Base-by-base conservation (phyloP, 1,139 yeast genomes). In the Kodamaea anthophila region DNA sequence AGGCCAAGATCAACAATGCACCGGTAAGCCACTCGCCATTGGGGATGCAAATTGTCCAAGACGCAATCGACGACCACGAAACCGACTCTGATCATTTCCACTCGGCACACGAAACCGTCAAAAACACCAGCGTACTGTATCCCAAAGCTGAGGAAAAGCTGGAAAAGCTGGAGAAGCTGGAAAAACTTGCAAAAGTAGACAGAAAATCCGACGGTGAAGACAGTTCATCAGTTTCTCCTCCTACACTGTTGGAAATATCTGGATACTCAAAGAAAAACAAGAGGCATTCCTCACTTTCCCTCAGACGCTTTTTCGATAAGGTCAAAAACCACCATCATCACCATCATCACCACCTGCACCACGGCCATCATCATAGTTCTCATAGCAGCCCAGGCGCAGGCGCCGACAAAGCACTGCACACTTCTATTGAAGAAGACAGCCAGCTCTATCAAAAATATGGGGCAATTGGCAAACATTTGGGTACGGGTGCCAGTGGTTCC, bases 401-500 rank as follows among this genome's bases (percentile, higher is more conserved):
- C 35, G 49, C 29, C 31, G 34, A 15, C 32, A 42, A 27, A 51
- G 27, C 30, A 13, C 23, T 15, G 4, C 15, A 24, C 5, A 16
- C 27, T 3, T 21, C 27, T 15, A 8, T 16, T 4, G 5, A 11
- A 3, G 27, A 24, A 18, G 27, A 24, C 6, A 24, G 27, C 11
- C 37, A 37, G 13, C 31, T 51, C 11, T 41, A 32, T 35, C 48
- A 67, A 26, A 74, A 74, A 44, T 80, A 79, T 44, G 84, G 85
- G n/a, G 34, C 45, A 6, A 56, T 70, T 5, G 84, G 82, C 1
- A 68, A 63, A 40, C 49, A 73, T 15, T 55, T 75, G 12, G 93
- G 93, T 5, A 70, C 81, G 31, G 93, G 93, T 15, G 88, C 91
- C 5, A 78, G 84, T 24, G 91, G 93, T 1, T 73, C 83, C 3